Evolutionary conservation across 2,329 filamentous ascomycete species (phyloP), one percentile per base, ranked within the genome.

Genomic region (Pleurostoma richardsiae): DNA sequence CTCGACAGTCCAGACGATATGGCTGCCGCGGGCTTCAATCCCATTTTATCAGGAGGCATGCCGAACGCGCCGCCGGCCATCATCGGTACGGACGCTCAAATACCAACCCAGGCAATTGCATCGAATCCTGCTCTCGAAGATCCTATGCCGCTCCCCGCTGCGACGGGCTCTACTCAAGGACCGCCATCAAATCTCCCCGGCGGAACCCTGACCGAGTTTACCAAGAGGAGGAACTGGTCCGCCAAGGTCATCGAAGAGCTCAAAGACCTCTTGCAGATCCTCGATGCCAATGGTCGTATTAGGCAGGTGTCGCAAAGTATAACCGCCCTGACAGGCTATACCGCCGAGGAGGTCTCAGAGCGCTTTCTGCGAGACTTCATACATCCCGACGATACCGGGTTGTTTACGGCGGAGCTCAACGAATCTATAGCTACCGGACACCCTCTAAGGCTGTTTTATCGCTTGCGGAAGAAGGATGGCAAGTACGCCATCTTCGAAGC

Each of bases 221-320:
- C 77, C 40, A 81, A 81, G 63, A 68, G 78, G 56, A 70, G 76
- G 49, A 80, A 94, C 62, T 96, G 92, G 92, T 86, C 89, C 11
- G 88, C 91, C 62, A 86, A 88, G 54, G 85, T 96, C 10, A 80
- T 96, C 28, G 88, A 95, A 65, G 91, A 96, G 72, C 74, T 97
- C 56, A 88, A 86, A 61, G 92, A 96, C 65, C 82, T 96, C 56
- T 69, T 96, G 46, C 85, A 95, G 61, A 90, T 97, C 49, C 79
- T 97, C 44, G 90, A 90, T 41, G 81, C 88, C 28, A 85, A 94
- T 57, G 90, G 90, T 36, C 82, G 86, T 53, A 85, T 97, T 56
- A 79, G 88, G 49, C 95, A 94, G 61, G 82, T 86, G n/a, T 95
- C 90, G 33, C 86, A 88, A 1, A 94, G 87, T 48, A 81, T 86